phyloP scores from a whole-genome alignment of 1,284 basidiomycete genomes.

The Sporisorium sorghi region DNA sequence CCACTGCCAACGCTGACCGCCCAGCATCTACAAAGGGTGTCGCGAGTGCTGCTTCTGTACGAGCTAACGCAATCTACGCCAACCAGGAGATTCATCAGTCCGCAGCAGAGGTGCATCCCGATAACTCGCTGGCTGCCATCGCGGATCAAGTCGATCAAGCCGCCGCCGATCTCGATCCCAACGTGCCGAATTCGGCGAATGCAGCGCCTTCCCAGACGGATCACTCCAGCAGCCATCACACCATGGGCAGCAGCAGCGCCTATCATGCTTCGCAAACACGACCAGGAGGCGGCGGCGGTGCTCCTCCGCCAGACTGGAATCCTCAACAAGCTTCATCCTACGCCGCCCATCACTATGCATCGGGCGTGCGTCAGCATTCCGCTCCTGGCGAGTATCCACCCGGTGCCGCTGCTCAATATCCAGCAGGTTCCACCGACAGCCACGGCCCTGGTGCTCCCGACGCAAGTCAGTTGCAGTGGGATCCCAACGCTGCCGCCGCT shows the following conservation, averaged over 20 bases:
- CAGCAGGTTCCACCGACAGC: slow-evolving; percentile 24
- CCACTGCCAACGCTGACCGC: neutral
- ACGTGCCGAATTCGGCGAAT: slow-evolving; percentile 2
- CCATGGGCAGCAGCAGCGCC: slow-evolving; percentile 14
- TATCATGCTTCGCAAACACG: slow-evolving; percentile 12
- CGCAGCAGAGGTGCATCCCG: slow-evolving; percentile 57
- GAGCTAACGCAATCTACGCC: slow-evolving; percentile 59
- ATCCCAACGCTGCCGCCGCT: slow-evolving; percentile 33
- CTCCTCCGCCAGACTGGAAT: slow-evolving; percentile 23
- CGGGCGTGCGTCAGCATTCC: slow-evolving; percentile 41
- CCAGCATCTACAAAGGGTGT: slow-evolving; percentile 13
- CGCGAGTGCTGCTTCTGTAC: slow-evolving; percentile 29
- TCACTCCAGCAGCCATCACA: slow-evolving; percentile 23
- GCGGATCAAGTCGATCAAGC: slow-evolving; percentile 58
- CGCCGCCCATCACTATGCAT: slow-evolving; percentile 26
- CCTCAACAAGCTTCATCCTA: slow-evolving; percentile 18
- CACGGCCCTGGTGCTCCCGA: slow-evolving; percentile 16
- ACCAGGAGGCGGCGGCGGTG: neutral
- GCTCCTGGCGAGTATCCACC: slow-evolving; percentile 41
- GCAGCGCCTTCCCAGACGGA: slow-evolving; percentile 20
- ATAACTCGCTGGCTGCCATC: slow-evolving; percentile 60
- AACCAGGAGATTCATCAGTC: slow-evolving; percentile 62
- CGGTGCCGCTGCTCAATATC: slow-evolving; percentile 9
- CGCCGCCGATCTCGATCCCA: slow-evolving; percentile 50
- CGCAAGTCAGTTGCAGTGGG: slow-evolving; percentile 29